phyloP scores from a whole-genome alignment of 73 alveolate species.

The Tetrahymena malaccensis region DNA sequence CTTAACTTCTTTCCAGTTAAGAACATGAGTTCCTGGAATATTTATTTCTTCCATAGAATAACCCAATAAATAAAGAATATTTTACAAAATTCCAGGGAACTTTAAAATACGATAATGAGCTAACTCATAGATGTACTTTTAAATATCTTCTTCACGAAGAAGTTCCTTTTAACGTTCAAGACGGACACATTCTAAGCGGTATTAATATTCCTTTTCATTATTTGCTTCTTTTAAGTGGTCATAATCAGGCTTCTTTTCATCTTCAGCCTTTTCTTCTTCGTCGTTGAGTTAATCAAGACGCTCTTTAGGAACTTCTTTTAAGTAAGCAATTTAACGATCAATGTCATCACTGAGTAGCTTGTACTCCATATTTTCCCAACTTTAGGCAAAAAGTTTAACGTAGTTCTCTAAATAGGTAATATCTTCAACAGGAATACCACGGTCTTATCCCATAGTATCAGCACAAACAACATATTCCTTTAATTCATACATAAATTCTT shows the following conservation, averaged over 20 bases:
- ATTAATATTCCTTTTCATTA: constrained; percentile 32
- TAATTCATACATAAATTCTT: constrained; percentile 50
- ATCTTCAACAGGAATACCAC: constrained; percentile 59
- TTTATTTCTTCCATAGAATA: constrained; percentile 60
- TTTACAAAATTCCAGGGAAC: constrained; percentile 72
- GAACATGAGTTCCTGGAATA: constrained; percentile 79
- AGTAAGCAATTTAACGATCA: constrained; percentile 51
- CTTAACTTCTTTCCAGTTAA: constrained; percentile 90
- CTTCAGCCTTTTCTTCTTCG: constrained; percentile 49
- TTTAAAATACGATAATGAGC: constrained; percentile 71
- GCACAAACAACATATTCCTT: constrained; percentile 68
- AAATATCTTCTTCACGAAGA: background rate
- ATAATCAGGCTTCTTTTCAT: constrained; percentile 6
- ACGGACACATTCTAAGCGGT: constrained; percentile 9
- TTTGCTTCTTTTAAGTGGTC: constrained; percentile 21
- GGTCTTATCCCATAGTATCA: constrained; percentile 91
- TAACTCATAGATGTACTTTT: constrained; percentile 21
- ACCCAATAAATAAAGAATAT: constrained; percentile 66
- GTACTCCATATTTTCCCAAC: constrained; percentile 73
- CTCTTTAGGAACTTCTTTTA: constrained; percentile 69
- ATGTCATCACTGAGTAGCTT: constrained; percentile 65
- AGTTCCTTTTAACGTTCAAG: constrained; percentile 11
- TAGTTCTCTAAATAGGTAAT: constrained; percentile 58
- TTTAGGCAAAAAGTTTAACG: constrained; percentile 60
- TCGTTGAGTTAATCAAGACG: constrained; percentile 57